phyloP scores from a whole-genome alignment of 2,329 filamentous ascomycete genomes.

The Arthrinium phaeospermum region DNA sequence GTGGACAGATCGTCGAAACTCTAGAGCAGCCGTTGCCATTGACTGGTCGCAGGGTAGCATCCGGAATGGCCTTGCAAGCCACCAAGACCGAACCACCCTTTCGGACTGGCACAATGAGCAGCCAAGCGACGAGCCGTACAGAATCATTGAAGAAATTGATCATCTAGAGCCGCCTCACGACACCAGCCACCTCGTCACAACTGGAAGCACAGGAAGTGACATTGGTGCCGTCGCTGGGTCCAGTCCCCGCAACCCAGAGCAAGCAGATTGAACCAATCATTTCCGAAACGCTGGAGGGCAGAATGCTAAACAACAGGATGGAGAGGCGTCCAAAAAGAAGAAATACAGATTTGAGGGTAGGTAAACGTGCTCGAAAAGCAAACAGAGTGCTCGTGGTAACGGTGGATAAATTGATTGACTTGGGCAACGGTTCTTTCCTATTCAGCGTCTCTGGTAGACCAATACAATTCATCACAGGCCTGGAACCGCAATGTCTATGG shows the following conservation, averaged over 20 bases:
- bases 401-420: slow-evolving; percentile 4
- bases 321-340: neutral
- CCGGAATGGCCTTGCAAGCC: neutral
- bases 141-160: neutral
- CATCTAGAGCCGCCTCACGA: neutral
- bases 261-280: neutral
- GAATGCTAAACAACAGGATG: neutral
- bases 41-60: neutral
- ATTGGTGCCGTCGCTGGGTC: neutral
- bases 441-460: slow-evolving; percentile 18
- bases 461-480: slow-evolving; percentile 51
- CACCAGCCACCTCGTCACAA: neutral
- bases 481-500: slow-evolving; percentile 69
- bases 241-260: neutral
- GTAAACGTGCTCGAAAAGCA: neutral
- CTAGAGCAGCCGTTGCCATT: neutral
- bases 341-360: neutral
- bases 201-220: neutral
- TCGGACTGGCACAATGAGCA: neutral
- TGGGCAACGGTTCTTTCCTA: neutral
- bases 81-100: neutral
- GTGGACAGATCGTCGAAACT: neutral
- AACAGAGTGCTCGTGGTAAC: neutral
- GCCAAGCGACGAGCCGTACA: neutral
- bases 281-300: neutral